Evolutionary conservation across 2,329 filamentous ascomycete genomes (phyloP).

Genomic region (Fusarium liriodendri): DNA sequence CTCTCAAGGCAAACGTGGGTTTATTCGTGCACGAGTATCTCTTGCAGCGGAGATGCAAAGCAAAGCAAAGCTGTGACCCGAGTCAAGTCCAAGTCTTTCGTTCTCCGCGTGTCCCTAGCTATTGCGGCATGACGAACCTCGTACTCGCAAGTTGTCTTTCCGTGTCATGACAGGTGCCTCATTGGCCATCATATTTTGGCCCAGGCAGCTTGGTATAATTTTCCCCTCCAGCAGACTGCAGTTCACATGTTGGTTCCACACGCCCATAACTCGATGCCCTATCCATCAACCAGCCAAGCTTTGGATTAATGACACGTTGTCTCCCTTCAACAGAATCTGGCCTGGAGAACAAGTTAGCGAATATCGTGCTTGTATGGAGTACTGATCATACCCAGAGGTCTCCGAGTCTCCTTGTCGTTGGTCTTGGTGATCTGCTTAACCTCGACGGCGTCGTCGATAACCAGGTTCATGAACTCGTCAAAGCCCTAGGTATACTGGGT

Average conservation of each 20-base stretch:
- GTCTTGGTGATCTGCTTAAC: conserved; percentile 87
- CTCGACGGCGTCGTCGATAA: conserved; percentile 94
- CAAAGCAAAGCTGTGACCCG: conserved; percentile 1
- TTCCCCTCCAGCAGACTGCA: conserved; percentile 14
- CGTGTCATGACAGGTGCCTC: conserved; percentile 28
- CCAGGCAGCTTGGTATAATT: conserved; percentile 32
- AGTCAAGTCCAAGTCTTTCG: conserved; percentile 13
- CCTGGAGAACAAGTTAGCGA: conserved; percentile 60
- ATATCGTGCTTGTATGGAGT: background rate
- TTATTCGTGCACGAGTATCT: conserved; percentile 27
- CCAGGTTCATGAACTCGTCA: conserved; percentile 99
- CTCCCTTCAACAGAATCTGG: conserved; percentile 87
- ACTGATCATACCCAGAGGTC: conserved; percentile 75
- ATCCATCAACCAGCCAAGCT: conserved; percentile 50
- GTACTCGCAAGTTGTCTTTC: conserved; percentile 13
- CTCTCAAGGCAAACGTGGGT: conserved; percentile 13
- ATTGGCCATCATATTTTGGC: conserved; percentile 18
- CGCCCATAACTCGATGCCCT: conserved; percentile 3
- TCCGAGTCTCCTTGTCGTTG: conserved; percentile 79
- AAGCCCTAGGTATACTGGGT: conserved; percentile 75
- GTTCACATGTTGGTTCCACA: conserved; percentile 11
- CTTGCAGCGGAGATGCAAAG: conserved; percentile 15
- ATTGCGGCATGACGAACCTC: conserved; percentile 8
- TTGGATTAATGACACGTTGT: conserved; percentile 88
- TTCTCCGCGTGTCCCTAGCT: conserved; percentile 15